phyloP scores from a whole-genome alignment of 129 eudicot genomes.

The Escallonia rubra region DNA sequence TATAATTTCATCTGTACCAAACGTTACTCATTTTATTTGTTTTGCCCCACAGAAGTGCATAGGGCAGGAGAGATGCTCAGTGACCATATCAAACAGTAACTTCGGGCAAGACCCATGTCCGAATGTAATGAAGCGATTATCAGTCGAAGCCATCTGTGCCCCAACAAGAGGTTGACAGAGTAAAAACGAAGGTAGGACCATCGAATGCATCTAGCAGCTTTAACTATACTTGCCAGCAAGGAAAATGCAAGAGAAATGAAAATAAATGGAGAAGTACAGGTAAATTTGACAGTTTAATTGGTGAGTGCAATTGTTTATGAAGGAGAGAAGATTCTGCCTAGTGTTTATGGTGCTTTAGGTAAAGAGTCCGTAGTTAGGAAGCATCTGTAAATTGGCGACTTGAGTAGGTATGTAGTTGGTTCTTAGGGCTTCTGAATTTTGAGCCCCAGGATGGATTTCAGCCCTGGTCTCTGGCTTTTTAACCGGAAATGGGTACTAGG shows the following conservation, averaged over 20 bases:
- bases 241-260: neutral
- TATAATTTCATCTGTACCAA: neutral
- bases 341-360: conserved; percentile 2
- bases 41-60: conserved; percentile 58
- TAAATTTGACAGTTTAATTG: neutral
- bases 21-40: neutral
- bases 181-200: conserved; percentile 11
- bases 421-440: conserved; percentile 31
- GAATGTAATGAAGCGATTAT: conserved; percentile 75
- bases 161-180: conserved; percentile 26
- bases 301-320: neutral
- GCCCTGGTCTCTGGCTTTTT: conserved; percentile 41
- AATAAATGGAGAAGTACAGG: neutral
- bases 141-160: conserved; percentile 86
- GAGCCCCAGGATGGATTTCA: conserved; percentile 34
- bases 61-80: conserved; percentile 75
- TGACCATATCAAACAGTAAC: conserved; percentile 73
- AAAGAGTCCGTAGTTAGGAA: conserved; percentile 8
- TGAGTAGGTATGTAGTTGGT: conserved; percentile 12
- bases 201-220: neutral
- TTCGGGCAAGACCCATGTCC: conserved; percentile 96
- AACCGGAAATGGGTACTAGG: conserved; percentile 43
- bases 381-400: conserved; percentile 14
- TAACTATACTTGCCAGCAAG: neutral
- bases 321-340: conserved; percentile 15